Evolutionary conservation across 2,329 filamentous ascomycete species (phyloP).

Genomic region (Stachybotrys echinatus): DNA sequence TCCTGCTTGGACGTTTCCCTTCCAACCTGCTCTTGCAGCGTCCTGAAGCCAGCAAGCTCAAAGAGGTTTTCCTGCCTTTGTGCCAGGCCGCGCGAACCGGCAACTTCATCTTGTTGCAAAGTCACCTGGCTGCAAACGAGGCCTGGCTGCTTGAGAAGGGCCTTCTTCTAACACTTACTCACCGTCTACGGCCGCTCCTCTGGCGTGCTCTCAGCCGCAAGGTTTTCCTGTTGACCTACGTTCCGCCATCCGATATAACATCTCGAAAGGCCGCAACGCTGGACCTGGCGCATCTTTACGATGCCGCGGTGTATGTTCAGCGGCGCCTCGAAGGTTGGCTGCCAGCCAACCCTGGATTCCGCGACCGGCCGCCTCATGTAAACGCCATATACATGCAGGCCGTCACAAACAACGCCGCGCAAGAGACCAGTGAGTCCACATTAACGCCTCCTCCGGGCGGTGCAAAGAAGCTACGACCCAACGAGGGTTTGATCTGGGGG

Average conservation of each 20-base stretch:
- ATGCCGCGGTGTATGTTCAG: constrained; percentile 61
- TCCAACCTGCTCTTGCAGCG: constrained; percentile 59
- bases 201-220: constrained; percentile 79
- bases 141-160: constrained; percentile 73
- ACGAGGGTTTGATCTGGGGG: constrained; percentile 58
- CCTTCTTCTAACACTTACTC: constrained; percentile 69
- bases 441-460: constrained; percentile 44
- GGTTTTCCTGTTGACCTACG: constrained; percentile 72
- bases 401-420: constrained; percentile 37
- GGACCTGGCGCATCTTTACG: constrained; percentile 63
- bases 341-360: constrained; percentile 26
- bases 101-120: constrained; percentile 68
- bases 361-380: constrained; percentile 34
- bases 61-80: constrained; percentile 66
- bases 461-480: constrained; percentile 43
- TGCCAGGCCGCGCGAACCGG: constrained; percentile 67
- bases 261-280: constrained; percentile 67
- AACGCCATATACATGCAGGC: constrained; percentile 47
- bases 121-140: constrained; percentile 58
- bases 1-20: constrained; percentile 81
- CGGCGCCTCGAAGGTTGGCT: constrained; percentile 55
- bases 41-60: constrained; percentile 56
- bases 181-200: constrained; percentile 73
- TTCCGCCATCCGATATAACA: constrained; percentile 51
- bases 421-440: constrained; percentile 30